These are phyloP conservation scores for Drechslerella coelobrocha DNA, from an alignment of 2,329 filamentous ascomycete species.

Conservation along the genomic window DNA sequence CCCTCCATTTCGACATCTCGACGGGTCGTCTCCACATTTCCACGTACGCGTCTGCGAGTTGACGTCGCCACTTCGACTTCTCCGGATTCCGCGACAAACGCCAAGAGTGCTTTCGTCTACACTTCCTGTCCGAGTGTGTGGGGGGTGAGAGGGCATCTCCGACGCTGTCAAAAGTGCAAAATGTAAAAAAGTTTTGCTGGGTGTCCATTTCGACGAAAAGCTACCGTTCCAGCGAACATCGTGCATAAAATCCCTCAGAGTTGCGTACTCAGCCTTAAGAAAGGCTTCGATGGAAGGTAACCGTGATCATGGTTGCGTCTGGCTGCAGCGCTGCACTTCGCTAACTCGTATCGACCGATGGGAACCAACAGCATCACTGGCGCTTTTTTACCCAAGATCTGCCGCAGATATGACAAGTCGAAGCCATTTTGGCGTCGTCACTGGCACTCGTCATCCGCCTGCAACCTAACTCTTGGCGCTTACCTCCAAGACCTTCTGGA, in stretches of 20 bases:
- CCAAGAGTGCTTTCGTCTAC: neutral
- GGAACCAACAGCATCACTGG: constrained; percentile 22
- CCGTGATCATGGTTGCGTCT: neutral
- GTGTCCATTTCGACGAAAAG: neutral
- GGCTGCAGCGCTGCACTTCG: constrained; percentile 6
- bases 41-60: neutral
- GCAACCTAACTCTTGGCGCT: constrained; percentile 49
- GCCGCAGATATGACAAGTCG: constrained; percentile 17
- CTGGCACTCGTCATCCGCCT: constrained; percentile 46
- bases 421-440: constrained; percentile 48
- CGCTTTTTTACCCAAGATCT: constrained; percentile 26
- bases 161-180: constrained; percentile 4
- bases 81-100: neutral
- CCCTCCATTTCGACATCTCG: neutral
- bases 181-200: neutral
- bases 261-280: neutral
- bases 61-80: neutral
- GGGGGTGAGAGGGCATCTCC: constrained; percentile 23
- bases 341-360: constrained; percentile 21
- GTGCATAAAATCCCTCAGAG: neutral
- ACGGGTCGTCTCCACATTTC: neutral
- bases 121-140: neutral
- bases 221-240: neutral
- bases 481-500: constrained; percentile 49
- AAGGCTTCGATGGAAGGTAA: neutral